Base-by-base conservation (phyloP, 2,329 filamentous ascomycete genomes). In the Aspergillus cejpii region DNA sequence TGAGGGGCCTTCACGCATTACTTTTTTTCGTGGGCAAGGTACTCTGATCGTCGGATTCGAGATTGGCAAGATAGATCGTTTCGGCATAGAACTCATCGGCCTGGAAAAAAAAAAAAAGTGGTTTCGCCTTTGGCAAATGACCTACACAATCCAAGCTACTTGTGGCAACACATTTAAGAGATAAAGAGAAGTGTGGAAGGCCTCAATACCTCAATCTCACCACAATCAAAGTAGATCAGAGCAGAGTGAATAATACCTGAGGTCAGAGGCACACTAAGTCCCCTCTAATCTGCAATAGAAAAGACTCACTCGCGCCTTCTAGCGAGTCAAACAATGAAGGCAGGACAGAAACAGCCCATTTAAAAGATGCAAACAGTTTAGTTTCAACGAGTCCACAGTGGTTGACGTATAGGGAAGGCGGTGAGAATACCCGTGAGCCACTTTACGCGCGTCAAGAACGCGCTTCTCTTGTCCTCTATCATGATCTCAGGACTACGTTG, bases 361-460 rank as follows among this genome's bases (percentile, higher is more conserved):
- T 34, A 15, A 34, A 20, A 20, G 31, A 15, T 34, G 31, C 15
- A 34, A 34, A 34, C 15, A 8, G 17, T 12, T 5, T 10, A 17
- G 10, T 10, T 19, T 17, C 31, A 17, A 8, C 17, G 31, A 20
- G 31, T 24, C 14, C 38, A 23, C 28, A 23, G 6, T 43, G 19
- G 50, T 50, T 52, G 50, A 44, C 29, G n/a, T n/a, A n/a, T 17
- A n/a, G 1, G 3, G 31, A 55, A 56, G 55, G 56, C 56, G 56
- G 56, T 59, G 34, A 52, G 26, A 2, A n/a, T 26, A 38, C 27
- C 15, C 19, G 29, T 38, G 17, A 31, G 26, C 47, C 49, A 57
- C 55, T 57, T 54, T 56, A 57, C 54, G 54, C 54, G 54, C 39
- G 20, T 10, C 39, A n/a, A 39, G 44, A 41, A 53, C 51, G 51